These are phyloP conservation scores for Sclerotiophoma versabilis DNA, from an alignment of 2,329 filamentous ascomycete species.

Conservation along the genomic window DNA sequence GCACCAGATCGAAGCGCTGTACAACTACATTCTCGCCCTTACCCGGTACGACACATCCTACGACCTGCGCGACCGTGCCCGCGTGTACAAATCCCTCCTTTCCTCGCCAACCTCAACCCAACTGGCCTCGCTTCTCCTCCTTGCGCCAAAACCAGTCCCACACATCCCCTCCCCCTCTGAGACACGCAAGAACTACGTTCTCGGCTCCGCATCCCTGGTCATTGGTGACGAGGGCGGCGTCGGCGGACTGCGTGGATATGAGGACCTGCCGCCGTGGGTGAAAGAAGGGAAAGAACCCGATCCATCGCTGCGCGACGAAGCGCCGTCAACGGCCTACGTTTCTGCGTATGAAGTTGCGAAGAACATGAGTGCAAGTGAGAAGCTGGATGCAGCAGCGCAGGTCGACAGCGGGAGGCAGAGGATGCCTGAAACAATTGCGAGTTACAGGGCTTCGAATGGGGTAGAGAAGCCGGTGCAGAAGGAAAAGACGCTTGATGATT, in stretches of 20 bases:
- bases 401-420: conserved; percentile 38
- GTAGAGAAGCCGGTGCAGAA: conserved; percentile 48
- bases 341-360: conserved; percentile 43
- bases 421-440: conserved; percentile 45
- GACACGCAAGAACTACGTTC: conserved; percentile 74
- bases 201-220: conserved; percentile 87
- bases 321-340: conserved; percentile 39
- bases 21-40: conserved; percentile 83
- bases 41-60: conserved; percentile 94
- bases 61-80: conserved; percentile 88
- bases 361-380: conserved; percentile 66
- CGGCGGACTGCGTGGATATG: conserved; percentile 75
- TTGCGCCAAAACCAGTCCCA: conserved; percentile 93
- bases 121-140: conserved; percentile 85
- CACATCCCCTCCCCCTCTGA: conserved; percentile 90
- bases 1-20: conserved; percentile 78
- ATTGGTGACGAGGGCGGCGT: conserved; percentile 77
- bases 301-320: conserved; percentile 70
- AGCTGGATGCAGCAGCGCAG: conserved; percentile 65
- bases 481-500: conserved; percentile 88
- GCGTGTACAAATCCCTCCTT: conserved; percentile 86
- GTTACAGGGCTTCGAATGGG: conserved; percentile 55
- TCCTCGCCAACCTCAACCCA: conserved; percentile 76
- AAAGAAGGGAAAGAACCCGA: conserved; percentile 80
- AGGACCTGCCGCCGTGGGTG: conserved; percentile 87